These are phyloP conservation scores for sorghum (Sorghum bicolor) DNA, from an alignment of 176 grass and related monocot species.

Conservation along the genomic window Sorghum_bicolor_NCBIv3 NC_012873.2:62009001-62009500, in stretches of 20 bases:
- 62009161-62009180: too few relatives aligned
- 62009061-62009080: not conserved
- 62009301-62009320: too few relatives aligned
- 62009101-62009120: not conserved
- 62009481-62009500: not conserved
- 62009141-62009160: too few relatives aligned
- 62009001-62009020: not conserved
- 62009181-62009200: too few relatives aligned
- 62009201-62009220: too few relatives aligned
- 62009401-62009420: not conserved
- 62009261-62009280: too few relatives aligned
- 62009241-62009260: too few relatives aligned
- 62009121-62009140: too few relatives aligned
- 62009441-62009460: not conserved
- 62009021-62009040: not conserved
- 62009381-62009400: not conserved
- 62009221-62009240: too few relatives aligned
- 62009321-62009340: too few relatives aligned
- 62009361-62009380: conserved; percentile 12
- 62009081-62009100: not conserved
- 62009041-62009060: not conserved
- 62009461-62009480: not conserved
- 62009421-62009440: not conserved
- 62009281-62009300: too few relatives aligned
- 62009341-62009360: too few relatives aligned